Conservation (phyloP, 306 rosid genomes). For the Malus asiatica region DNA sequence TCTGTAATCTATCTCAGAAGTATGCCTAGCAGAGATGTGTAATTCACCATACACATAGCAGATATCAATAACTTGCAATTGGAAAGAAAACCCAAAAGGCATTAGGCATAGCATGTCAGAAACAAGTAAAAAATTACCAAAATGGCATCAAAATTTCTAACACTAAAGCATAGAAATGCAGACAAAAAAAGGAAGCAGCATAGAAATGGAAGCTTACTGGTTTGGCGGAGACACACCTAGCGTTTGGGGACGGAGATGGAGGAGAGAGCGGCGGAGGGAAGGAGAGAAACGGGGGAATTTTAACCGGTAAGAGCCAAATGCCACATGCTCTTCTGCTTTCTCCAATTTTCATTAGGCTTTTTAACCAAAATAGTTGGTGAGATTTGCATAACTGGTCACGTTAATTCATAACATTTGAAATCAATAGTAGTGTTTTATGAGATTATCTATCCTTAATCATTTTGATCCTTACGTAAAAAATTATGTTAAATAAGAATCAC, state of each 20-base stretch:
- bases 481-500: too few relatives aligned
- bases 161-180: neutral
- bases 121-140: neutral
- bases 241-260: neutral
- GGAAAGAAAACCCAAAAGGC: neutral
- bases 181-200: neutral
- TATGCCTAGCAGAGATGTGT: neutral
- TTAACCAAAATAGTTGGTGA: too few relatives aligned
- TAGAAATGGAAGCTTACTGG: neutral
- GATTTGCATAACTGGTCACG: too few relatives aligned
- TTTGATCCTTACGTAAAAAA: too few relatives aligned
- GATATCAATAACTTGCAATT: neutral
- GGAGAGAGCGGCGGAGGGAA: neutral
- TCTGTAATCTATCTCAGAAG: neutral
- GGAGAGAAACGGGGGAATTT: neutral
- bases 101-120: neutral
- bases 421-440: too few relatives aligned
- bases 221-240: neutral
- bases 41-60: neutral
- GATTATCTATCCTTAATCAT: rapidly evolving
- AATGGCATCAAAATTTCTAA: neutral
- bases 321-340: neutral
- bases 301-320: neutral
- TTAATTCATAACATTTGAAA: too few relatives aligned
- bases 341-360: neutral